Percentiles rank a stretch among this genome's conserved stretches.
phyloP scores from a whole-genome alignment of 495 filamentous ascomycete genomes.

The Neurospora terricola region DNA sequence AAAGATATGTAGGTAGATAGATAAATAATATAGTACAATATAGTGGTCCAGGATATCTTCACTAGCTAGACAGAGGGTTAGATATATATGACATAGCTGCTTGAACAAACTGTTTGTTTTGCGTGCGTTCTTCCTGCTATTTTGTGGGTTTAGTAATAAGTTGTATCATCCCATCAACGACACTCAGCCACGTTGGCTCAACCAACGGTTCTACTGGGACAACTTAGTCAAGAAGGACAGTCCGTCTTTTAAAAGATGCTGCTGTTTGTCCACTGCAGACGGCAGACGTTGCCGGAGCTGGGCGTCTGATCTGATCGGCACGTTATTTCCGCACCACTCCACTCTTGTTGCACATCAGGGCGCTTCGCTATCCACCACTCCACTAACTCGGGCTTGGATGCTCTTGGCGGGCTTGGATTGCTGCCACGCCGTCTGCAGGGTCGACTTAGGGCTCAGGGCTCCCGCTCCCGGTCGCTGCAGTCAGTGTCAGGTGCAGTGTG shows the following conservation, averaged over 20 bases:
- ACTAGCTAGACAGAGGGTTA: background rate
- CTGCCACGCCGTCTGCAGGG: background rate
- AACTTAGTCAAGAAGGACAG: background rate
- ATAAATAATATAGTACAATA: background rate
- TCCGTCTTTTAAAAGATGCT: background rate
- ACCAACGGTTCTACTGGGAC: background rate
- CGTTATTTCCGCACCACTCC: background rate
- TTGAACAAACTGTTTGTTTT: background rate
- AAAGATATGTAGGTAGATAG: background rate
- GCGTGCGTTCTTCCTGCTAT: background rate
- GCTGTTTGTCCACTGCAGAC: background rate
- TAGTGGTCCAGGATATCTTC: background rate
- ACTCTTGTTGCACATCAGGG: background rate
- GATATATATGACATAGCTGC: background rate
- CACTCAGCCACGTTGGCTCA: background rate
- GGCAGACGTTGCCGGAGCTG: background rate
- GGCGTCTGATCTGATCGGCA: background rate
- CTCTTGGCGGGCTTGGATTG: background rate
- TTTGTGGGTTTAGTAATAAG: background rate
- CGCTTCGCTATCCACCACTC: background rate
- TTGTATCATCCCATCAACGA: background rate
- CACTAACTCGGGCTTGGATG: background rate
- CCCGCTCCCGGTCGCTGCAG: background rate
- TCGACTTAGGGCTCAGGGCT: background rate
- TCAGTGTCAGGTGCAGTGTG: background rate